Conservation (phyloP, 1,284 basidiomycete genomes). For the Veloboletus limbatus region DNA sequence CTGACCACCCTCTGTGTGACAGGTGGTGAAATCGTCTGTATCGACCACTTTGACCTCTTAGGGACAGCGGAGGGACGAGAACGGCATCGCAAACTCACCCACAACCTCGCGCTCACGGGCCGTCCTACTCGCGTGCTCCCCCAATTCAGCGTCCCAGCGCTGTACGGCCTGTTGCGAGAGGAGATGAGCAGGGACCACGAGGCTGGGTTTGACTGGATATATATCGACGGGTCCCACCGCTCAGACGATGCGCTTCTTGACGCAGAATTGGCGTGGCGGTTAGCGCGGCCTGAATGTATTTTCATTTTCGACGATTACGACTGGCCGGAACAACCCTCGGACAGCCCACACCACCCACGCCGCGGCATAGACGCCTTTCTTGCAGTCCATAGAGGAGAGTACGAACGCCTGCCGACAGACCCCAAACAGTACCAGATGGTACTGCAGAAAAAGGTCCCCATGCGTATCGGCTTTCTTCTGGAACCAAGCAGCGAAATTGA, state of each 20-base stretch:
- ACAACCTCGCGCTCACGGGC: conserved; percentile 48
- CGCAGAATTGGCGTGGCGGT: conserved; percentile 55
- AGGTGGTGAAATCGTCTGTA: conserved; percentile 47
- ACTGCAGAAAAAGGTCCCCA: conserved; percentile 46
- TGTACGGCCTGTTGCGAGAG: conserved; percentile 48
- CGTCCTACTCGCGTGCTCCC: conserved; percentile 44
- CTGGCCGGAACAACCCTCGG: conserved; percentile 48
- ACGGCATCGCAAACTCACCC: conserved; percentile 42
- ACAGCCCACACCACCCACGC: conserved; percentile 53
- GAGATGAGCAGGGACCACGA: conserved; percentile 34
- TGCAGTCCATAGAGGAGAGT: conserved; percentile 48
- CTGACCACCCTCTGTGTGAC: conserved; percentile 45
- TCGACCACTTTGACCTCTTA: conserved; percentile 60
- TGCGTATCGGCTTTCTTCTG: conserved; percentile 53
- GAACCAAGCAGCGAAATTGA: conserved; percentile 25
- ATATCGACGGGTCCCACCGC: conserved; percentile 58
- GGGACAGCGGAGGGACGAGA: conserved; percentile 46
- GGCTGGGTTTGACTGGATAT: conserved; percentile 57
- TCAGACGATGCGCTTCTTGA: conserved; percentile 60
- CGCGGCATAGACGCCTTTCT: conserved; percentile 57
- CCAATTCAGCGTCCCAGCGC: conserved; percentile 53
- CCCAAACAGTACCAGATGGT: conserved; percentile 49
- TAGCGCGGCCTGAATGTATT: conserved; percentile 48
- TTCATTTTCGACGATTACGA: conserved; percentile 59
- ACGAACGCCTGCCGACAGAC: conserved; percentile 38